Base-by-base conservation (phyloP, 176 grass and related monocot genomes). In the Oryza meridionalis region DNA sequence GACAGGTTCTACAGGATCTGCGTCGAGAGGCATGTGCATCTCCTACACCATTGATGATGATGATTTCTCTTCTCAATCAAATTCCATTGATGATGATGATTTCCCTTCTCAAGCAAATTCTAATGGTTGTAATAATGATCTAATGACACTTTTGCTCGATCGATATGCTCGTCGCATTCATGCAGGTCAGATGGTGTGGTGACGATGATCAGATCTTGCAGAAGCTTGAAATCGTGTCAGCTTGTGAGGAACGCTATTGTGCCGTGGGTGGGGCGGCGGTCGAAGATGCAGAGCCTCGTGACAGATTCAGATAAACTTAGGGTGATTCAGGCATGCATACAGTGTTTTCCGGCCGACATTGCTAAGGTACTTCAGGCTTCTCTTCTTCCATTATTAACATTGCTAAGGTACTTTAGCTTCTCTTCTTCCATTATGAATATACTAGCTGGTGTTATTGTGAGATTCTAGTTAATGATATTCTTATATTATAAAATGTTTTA, bases 311-410 rank as follows among this genome's bases (percentile, higher is more conserved):
- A 61, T 46, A 67, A 65, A 40, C n/a, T 85, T 2, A 77, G 10
- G 53, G 65, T 85, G n/a, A 17, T 85, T 14, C n/a, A 70, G 11
- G 63, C 65, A 25, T 85, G 76, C 16, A 43, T 85, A 44, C 0
- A 16, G 33, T 8, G 11, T 7, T 77, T 37, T 31, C 83, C 83
- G 31, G 8, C 15, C 2, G 73, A 85, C 11, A 69, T 70, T 40
- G 2, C 45, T 77, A 31, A 61, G 74, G 73, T 85, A 59, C 50
- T 32, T 27, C 6, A 2, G 7, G 7, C 16, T 10, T 25, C n/a
- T 55, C 47, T 53, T 76, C 10, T 40, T 38, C 38, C 38, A 40
- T 40, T 40, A 40, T 31, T 31, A 31, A 6, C 6, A 69, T 70
- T 40, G 2, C 45, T 77, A 31, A 59, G 73, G 73, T 84, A 59